Evolutionary conservation across 2,329 filamentous ascomycete species (phyloP).

Genomic region (Geosmithia putterillii): DNA sequence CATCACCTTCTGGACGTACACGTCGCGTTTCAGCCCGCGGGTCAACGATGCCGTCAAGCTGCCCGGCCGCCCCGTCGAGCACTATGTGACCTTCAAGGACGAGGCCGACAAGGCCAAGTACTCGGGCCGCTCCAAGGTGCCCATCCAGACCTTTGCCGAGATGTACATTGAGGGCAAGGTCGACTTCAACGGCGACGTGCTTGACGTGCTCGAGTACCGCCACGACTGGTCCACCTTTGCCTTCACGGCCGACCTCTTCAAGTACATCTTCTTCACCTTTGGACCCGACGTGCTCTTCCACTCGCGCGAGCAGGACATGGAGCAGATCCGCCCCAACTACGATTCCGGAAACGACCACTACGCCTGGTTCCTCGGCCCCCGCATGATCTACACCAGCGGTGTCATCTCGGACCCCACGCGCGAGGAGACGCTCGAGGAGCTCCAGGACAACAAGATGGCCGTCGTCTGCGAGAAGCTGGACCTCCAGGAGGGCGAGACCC

Average conservation of each 20-base stretch:
- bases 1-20: constrained; percentile 67
- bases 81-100: constrained; percentile 78
- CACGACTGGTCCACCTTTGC: constrained; percentile 95
- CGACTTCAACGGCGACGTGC: constrained; percentile 85
- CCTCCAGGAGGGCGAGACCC: constrained; percentile 64
- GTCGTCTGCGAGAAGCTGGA: constrained; percentile 94
- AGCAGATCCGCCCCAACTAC: constrained; percentile 95
- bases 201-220: constrained; percentile 84
- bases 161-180: constrained; percentile 96
- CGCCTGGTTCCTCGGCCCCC: constrained; percentile 92
- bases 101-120: constrained; percentile 50
- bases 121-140: constrained; percentile 66
- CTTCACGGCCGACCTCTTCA: constrained; percentile 82
- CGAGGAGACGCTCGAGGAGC: constrained; percentile 86
- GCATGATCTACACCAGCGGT: constrained; percentile 98
- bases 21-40: constrained; percentile 73
- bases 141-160: constrained; percentile 89
- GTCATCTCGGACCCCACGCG: constrained; percentile 77
- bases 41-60: constrained; percentile 85
- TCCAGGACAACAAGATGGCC: constrained; percentile 95
- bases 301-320: constrained; percentile 67
- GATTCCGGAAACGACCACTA: constrained; percentile 98
- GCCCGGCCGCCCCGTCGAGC: constrained; percentile 77
- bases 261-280: constrained; percentile 69
- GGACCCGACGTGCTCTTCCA: constrained; percentile 88